Percentiles rank a stretch among this genome's conserved stretches.
Conservation (phyloP, 768 basidiomycete genomes). For the Termitomyces sp. region DNA sequence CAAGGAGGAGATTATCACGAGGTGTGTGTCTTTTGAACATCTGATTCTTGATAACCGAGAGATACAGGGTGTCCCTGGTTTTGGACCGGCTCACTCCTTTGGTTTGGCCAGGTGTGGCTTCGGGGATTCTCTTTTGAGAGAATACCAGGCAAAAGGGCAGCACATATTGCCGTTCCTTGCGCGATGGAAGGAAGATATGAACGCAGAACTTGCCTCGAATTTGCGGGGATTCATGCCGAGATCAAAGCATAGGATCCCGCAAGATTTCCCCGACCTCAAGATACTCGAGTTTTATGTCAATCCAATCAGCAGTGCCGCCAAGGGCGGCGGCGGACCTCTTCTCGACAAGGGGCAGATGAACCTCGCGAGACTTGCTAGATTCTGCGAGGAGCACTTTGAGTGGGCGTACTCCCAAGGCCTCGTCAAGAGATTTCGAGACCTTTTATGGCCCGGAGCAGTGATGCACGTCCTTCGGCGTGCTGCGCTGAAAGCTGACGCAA, state of each 20-base stretch:
- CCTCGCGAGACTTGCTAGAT: constrained; percentile 44
- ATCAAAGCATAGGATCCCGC: constrained; percentile 24
- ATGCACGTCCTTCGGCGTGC: constrained; percentile 50
- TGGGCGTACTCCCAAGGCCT: constrained; percentile 42
- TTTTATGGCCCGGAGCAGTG: constrained; percentile 16
- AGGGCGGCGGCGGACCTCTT: constrained; percentile 27
- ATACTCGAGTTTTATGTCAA: constrained; percentile 53
- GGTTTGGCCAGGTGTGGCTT: constrained; percentile 62
- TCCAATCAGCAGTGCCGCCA: constrained; percentile 14
- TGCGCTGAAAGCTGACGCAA: constrained; percentile 36
- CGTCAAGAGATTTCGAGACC: background rate
- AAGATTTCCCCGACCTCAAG: constrained; percentile 48
- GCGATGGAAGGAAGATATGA: constrained; percentile 43
- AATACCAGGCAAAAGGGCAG: constrained; percentile 25
- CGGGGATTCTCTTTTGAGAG: constrained; percentile 43
- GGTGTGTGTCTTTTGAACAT: constrained; percentile 19
- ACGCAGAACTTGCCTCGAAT: constrained; percentile 45
- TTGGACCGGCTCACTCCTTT: constrained; percentile 49
- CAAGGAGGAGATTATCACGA: constrained; percentile 61
- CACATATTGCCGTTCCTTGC: constrained; percentile 38
- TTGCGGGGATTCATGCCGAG: constrained; percentile 37
- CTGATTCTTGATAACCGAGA: background rate
- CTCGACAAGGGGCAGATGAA: constrained; percentile 37
- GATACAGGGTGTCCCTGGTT: constrained; percentile 29
- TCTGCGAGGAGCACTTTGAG: constrained; percentile 64